Conservation (phyloP, 345 rosid genomes). For the Linum usitatissimum region DNA sequence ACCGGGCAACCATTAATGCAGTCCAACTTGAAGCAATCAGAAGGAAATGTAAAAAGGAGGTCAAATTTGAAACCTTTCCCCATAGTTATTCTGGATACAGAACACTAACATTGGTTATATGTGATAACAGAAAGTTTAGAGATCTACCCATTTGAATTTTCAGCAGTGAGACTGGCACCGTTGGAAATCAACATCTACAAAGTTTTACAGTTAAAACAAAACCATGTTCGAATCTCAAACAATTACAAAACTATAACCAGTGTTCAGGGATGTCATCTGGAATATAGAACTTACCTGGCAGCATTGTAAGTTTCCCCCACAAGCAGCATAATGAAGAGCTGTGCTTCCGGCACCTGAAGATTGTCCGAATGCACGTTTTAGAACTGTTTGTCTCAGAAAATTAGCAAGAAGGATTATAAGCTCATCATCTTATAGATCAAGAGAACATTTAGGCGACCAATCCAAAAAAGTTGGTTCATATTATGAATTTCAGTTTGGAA, state of each 20-base stretch:
- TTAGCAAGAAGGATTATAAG: background rate
- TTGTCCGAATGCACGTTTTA: background rate
- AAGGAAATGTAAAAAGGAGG: constrained; percentile 9
- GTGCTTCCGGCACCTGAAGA: constrained; percentile 90
- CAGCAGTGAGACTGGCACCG: constrained; percentile 63
- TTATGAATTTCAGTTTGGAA: background rate
- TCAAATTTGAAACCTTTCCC: background rate
- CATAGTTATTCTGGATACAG: background rate
- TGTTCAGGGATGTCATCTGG: background rate
- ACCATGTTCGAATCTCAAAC: background rate
- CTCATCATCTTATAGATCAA: background rate
- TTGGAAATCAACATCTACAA: constrained; percentile 62
- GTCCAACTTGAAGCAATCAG: constrained; percentile 55
- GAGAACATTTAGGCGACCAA: background rate
- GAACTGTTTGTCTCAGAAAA: background rate
- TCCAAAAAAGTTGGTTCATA: background rate
- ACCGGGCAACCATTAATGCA: constrained; percentile 82
- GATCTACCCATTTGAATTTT: constrained; percentile 70
- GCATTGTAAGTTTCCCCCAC: constrained; percentile 89
- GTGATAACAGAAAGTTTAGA: background rate
- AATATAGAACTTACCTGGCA: constrained; percentile 53
- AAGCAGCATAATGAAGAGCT: constrained; percentile 91
- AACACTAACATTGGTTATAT: background rate
- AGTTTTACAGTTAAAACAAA: constrained; percentile 9
- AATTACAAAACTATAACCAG: background rate